A percentile compares a stretch with the other conserved stretches of the same genome.
phyloP scores from a whole-genome alignment of 345 rosid species.

The Dimocarpus longan region DNA sequence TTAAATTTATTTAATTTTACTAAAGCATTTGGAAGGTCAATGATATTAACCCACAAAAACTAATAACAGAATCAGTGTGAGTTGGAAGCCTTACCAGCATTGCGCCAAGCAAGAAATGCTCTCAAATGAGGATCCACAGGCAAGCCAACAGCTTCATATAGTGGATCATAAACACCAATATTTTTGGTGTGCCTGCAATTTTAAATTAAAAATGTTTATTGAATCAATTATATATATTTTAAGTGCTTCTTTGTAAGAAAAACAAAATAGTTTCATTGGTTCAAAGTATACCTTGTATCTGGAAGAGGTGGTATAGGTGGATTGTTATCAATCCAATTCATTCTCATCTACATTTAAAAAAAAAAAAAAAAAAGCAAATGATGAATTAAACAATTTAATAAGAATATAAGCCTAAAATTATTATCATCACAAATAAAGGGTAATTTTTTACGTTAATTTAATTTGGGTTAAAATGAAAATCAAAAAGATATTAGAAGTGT shows the following conservation, averaged over 20 bases:
- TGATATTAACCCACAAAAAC: no score
- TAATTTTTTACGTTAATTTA: no score
- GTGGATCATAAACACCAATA: conserved; percentile 36
- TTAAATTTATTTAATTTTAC: no score
- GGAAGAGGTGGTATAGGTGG: conserved; percentile 13
- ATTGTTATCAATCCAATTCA: not conserved
- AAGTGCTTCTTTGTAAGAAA: not conserved
- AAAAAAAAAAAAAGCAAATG: no score
- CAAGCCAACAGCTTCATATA: conserved; percentile 39
- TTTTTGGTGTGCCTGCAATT: conserved; percentile 19
- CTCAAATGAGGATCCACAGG: conserved; percentile 48
- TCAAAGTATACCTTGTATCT: conserved; percentile 19
- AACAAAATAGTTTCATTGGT: not conserved
- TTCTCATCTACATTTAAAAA: not conserved
- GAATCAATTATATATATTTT: not conserved
- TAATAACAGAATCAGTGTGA: not conserved
- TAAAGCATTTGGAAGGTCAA: no score
- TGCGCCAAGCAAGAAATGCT: conserved; percentile 6
- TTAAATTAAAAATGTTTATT: not conserved
- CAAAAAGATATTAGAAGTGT: no score
- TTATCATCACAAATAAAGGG: no score
- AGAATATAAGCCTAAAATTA: no score
- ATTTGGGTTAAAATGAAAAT: no score
- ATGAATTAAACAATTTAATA: not conserved
- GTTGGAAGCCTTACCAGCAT: not conserved